A percentile compares a stretch with the other conserved stretches of the same genome.
Evolutionary conservation across 2,329 filamentous ascomycete species (phyloP).

Genomic region (Lachnellula subtilissima): DNA sequence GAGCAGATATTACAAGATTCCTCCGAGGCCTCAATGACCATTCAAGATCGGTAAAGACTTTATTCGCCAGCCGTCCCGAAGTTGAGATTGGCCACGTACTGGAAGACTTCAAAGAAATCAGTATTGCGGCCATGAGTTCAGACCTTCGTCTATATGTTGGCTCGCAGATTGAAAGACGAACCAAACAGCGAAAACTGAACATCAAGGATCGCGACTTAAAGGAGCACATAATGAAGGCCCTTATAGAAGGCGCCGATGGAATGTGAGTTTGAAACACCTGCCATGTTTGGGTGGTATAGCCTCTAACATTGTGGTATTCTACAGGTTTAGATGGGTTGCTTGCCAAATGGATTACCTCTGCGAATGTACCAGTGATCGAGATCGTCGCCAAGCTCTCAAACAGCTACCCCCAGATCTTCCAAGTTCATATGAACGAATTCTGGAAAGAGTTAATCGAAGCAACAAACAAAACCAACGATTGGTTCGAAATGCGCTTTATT

Average conservation of each 20-base stretch:
- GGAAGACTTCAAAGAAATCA: neutral
- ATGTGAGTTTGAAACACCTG: conserved; percentile 15
- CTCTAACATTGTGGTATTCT: neutral
- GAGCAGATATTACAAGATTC: conserved; percentile 2
- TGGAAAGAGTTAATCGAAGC: conserved; percentile 21
- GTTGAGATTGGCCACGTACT: conserved; percentile 8
- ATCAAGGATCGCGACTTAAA: conserved; percentile 10
- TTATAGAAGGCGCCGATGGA: conserved; percentile 16
- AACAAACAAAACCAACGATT: conserved; percentile 11
- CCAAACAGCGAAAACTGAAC: neutral
- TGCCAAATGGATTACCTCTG: conserved; percentile 31
- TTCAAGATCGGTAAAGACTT: conserved; percentile 9
- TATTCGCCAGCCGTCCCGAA: conserved; percentile 14
- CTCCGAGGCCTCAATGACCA: conserved; percentile 5
- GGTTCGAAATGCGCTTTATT: conserved; percentile 17
- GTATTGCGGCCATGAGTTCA: conserved; percentile 11
- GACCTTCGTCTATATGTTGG: conserved; percentile 13
- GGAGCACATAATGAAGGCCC: conserved; percentile 13
- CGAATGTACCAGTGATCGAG: conserved; percentile 21
- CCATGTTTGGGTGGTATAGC: neutral
- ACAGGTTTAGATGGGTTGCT: conserved; percentile 30
- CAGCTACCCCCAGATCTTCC: conserved; percentile 22
- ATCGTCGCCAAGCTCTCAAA: conserved; percentile 22
- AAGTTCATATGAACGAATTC: conserved; percentile 26
- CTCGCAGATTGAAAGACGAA: conserved; percentile 10